Percentiles rank a stretch among this genome's conserved stretches.
phyloP scores from a whole-genome alignment of 352 stramenopile genomes.

The Globisporangium solare region DNA sequence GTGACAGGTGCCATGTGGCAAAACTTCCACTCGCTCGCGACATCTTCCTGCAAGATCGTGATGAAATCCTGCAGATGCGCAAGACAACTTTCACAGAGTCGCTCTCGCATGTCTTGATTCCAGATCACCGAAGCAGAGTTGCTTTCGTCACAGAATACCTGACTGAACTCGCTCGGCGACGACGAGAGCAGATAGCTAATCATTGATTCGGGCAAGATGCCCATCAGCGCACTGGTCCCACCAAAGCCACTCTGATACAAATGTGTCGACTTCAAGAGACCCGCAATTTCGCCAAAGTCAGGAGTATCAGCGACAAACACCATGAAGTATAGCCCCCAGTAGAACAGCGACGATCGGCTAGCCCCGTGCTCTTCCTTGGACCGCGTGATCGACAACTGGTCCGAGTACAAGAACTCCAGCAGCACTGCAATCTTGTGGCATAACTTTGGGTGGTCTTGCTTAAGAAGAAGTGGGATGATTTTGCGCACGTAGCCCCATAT shows the following conservation, averaged over 20 bases:
- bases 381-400: constrained; percentile 19
- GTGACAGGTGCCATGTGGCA: constrained; percentile 89
- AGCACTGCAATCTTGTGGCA: constrained; percentile 50
- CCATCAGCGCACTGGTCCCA: constrained; percentile 62
- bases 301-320: constrained; percentile 44
- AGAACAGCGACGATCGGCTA: constrained; percentile 39
- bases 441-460: constrained; percentile 41
- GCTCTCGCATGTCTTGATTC: constrained; percentile 88
- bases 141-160: constrained; percentile 84
- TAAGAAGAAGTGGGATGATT: constrained; percentile 52
- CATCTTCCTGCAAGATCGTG: constrained; percentile 85
- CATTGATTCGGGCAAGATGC: constrained; percentile 89
- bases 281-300: constrained; percentile 54
- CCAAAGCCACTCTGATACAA: constrained; percentile 44
- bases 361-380: constrained; percentile 27
- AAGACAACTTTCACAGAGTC: constrained; percentile 84
- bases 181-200: constrained; percentile 85
- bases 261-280: constrained; percentile 69
- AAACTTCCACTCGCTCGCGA: constrained; percentile 85
- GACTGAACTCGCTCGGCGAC: constrained; percentile 76
- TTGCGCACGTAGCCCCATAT: constrained; percentile 43
- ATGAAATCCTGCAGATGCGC: constrained; percentile 93
- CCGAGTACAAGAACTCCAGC: constrained; percentile 60
- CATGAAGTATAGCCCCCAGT: constrained; percentile 76
- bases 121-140: constrained; percentile 93